Conservation (phyloP, 176 grass and related monocot genomes). For the Cocos nucifera region DNA sequence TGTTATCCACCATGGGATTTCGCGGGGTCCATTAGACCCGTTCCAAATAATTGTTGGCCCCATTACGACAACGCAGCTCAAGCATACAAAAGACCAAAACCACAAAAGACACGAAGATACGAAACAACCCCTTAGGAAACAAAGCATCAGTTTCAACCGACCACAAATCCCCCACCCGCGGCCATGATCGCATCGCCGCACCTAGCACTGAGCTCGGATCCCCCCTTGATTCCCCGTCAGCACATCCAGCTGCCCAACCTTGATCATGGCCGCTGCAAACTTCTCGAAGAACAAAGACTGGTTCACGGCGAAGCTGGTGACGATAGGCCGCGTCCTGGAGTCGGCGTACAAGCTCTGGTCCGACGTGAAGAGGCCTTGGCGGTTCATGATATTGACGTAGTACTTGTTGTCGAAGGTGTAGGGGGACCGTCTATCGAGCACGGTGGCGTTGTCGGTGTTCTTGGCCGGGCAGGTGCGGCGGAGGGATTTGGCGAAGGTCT, state of each 20-base stretch:
- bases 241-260: slow-evolving; percentile 29
- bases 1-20: no score
- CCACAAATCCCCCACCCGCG: no score
- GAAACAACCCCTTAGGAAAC: no score
- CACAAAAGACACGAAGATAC: no score
- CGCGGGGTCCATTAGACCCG: no score
- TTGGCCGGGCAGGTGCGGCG: slow-evolving; percentile 27
- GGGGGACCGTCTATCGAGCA: slow-evolving; percentile 5
- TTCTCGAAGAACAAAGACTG: slow-evolving; percentile 13
- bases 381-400: slow-evolving; percentile 28
- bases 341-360: slow-evolving; percentile 38
- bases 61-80: no score
- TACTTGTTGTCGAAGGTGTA: slow-evolving; percentile 36
- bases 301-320: slow-evolving; percentile 14
- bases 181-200: not conserved
- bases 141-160: no score
- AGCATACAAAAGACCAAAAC: no score
- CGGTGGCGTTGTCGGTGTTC: slow-evolving; percentile 5
- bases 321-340: slow-evolving; percentile 11
- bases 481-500: slow-evolving; percentile 17
- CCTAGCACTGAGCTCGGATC: slow-evolving; percentile 32
- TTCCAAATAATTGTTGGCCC: no score
- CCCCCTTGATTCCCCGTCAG: slow-evolving; percentile 27
- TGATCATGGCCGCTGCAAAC: slow-evolving; percentile 30
- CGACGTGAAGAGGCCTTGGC: slow-evolving; percentile 31